Evolutionary conservation across 345 rosid genomes (phyloP), one percentile per base, ranked within the genome.

Genomic region (Eucalyptus erythrocorys): DNA sequence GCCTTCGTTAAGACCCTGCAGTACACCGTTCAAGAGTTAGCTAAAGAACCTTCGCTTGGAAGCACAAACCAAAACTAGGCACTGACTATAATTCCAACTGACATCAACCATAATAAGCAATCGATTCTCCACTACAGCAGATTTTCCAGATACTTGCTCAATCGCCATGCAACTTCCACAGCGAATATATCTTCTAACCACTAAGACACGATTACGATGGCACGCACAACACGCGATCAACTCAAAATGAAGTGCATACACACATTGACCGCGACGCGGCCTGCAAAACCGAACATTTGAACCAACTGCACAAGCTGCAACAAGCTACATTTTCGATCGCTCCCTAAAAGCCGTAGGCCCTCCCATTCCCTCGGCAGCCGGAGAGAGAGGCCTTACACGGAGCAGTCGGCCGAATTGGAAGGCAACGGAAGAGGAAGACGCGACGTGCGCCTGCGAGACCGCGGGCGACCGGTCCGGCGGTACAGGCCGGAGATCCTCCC

Each of bases 361-460:
- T 48, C 66, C 87, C 84, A 53, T 86, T 86, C 13, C 26, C 59
- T 22, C 8, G 57, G 68, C 43, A 86, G 55, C 9, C 61, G 57
- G 45, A 3, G 27, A 48, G 89, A 61, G 68, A 89, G 71, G n/a
- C 21, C 92, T 49, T 94, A 95, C 98, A 89, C 88, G 89, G 94
- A 92, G 8, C 92, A 91, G 50, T 93, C 92, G 30, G 92, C 89
- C 45, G 93, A 90, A 89, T 86, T 88, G 71, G 96, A 92, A 15
- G 97, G 96, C 89, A 97, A 91, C 16, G 98, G 99, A 26, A 96
- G 95, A 15, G 96, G 98, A 43, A 96, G 89, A 79, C 88, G 87
- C 13, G 88, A 53, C 48, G 91, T 91, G 48, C 95, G 97, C 86
- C 88, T 92, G 14, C 92, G 90, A 14, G 90, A 61, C 59, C 90